These are phyloP conservation scores for Annona squamosa DNA, from an alignment of 164 flowering plant species.

Conservation along the genomic window DNA sequence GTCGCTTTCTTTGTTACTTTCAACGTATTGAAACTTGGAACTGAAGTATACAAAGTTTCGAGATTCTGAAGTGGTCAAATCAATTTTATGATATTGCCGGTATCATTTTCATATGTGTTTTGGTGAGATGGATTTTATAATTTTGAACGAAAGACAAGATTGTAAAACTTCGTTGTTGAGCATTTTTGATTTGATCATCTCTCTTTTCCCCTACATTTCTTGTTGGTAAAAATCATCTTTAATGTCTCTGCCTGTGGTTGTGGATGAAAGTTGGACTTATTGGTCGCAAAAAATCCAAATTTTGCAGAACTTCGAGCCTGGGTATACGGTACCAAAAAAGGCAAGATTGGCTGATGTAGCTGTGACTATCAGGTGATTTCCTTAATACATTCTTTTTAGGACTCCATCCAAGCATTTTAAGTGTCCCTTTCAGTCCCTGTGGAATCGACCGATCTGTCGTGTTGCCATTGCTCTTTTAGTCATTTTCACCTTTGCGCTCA, in stretches of 20 bases:
- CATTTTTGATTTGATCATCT: no score
- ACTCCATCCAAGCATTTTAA: no score
- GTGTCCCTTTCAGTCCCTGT: not conserved
- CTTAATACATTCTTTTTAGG: not conserved
- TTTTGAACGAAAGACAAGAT: no score
- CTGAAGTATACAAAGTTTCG: no score
- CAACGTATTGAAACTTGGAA: no score
- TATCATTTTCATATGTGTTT: no score
- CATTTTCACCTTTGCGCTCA: not conserved
- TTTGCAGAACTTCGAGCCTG: constrained; percentile 70
- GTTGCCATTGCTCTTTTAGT: not conserved
- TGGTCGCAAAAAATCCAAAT: not conserved
- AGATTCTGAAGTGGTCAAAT: no score
- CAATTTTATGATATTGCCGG: no score
- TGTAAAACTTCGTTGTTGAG: no score
- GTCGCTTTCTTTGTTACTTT: no score
- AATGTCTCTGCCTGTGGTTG: not conserved
- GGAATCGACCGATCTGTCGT: not conserved
- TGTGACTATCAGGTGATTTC: constrained; percentile 57
- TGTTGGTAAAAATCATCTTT: not conserved
- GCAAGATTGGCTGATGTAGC: constrained; percentile 36
- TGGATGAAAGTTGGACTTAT: not conserved
- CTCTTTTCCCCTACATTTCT: not conserved
- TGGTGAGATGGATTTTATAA: no score
- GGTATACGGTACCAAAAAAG: constrained; percentile 59